phyloP scores from a whole-genome alignment of 179 eudicot genomes.

The Sideroxylon spinosum region DNA sequence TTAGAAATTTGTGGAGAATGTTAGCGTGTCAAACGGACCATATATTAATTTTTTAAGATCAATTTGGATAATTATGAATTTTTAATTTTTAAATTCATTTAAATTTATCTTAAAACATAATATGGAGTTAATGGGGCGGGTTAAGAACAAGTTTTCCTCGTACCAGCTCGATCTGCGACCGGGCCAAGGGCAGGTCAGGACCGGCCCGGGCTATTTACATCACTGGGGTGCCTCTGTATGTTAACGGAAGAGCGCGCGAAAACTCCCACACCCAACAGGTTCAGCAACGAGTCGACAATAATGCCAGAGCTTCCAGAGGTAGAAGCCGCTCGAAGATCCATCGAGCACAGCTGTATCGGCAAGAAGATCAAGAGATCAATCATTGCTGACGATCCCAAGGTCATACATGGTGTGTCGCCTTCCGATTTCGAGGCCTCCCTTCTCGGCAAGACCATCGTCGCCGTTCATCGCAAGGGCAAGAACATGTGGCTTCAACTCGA shows the following conservation, averaged over 20 bases:
- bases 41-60: no score
- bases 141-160: no score
- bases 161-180: no score
- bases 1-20: no score
- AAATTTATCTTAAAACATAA: no score
- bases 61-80: no score
- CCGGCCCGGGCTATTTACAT: no score
- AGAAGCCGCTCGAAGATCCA: slow-evolving; percentile 86
- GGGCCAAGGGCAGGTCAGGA: no score
- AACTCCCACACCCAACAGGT: not conserved
- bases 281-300: not conserved
- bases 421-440: slow-evolving; percentile 60
- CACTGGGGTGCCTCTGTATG: no score
- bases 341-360: slow-evolving; percentile 62
- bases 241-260: slow-evolving; percentile 18
- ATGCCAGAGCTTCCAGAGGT: slow-evolving; percentile 99
- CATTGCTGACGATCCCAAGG: slow-evolving; percentile 69
- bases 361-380: slow-evolving; percentile 58
- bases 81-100: no score
- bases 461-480: slow-evolving; percentile 85
- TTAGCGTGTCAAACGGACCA: no score
- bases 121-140: no score
- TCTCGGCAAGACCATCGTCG: slow-evolving; percentile 69
- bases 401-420: slow-evolving; percentile 66
- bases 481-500: slow-evolving; percentile 90